Percentiles rank a stretch among this genome's conserved stretches.
These are phyloP conservation scores for Wickerhamomyces sp. DNA, from an alignment of 1,139 yeast genomes.

Conservation along the genomic window DNA sequence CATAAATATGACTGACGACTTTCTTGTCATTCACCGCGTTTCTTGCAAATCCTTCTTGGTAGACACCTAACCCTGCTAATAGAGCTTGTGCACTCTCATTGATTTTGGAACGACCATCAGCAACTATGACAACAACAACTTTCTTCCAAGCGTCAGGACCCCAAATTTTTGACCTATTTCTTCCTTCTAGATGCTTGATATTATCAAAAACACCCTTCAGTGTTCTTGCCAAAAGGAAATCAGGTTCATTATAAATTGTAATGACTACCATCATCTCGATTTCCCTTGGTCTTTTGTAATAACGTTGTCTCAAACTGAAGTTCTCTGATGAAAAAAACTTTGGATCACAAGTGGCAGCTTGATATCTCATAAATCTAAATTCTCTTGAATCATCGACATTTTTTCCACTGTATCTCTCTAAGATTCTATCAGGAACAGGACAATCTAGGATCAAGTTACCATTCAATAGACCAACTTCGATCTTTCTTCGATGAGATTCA, in stretches of 20 bases:
- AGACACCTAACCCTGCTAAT: conserved; percentile 88
- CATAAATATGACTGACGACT: conserved; percentile 88
- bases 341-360: conserved; percentile 81
- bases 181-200: conserved; percentile 74
- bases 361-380: conserved; percentile 74
- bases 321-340: conserved; percentile 72
- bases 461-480: conserved; percentile 31
- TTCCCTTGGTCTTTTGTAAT: conserved; percentile 61
- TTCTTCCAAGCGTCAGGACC: conserved; percentile 93
- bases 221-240: conserved; percentile 80
- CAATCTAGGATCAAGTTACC: conserved; percentile 67
- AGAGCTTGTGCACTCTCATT: conserved; percentile 79
- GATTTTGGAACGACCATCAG: conserved; percentile 93
- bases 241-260: conserved; percentile 94
- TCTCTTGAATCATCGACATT: conserved; percentile 56
- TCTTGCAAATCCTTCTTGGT: conserved; percentile 92
- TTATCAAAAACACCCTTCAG: conserved; percentile 92
- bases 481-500: conserved; percentile 23
- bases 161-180: conserved; percentile 64
- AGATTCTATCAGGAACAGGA: conserved; percentile 52
- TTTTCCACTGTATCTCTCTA: conserved; percentile 43
- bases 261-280: conserved; percentile 86
- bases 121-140: conserved; percentile 81
- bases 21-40: conserved; percentile 83
- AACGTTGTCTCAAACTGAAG: conserved; percentile 71